Base-by-base conservation (phyloP, 345 rosid species). In the Eucalyptus cladocalyx region DNA sequence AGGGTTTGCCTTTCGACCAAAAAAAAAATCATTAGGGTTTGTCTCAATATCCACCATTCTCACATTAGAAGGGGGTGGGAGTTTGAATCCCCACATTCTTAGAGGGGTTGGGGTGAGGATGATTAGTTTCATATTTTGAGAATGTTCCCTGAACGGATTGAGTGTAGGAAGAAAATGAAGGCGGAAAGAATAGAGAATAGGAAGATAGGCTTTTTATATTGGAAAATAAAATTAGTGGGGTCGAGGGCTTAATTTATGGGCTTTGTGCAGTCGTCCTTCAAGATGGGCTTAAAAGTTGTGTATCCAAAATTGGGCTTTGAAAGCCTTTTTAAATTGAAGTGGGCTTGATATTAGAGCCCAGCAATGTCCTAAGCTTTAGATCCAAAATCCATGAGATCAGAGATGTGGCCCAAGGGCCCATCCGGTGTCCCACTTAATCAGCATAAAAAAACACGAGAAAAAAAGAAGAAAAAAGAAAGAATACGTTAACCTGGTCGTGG, bases 11-110 rank as follows among this genome's bases (percentile, higher is more conserved):
- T n/a, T n/a, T n/a, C n/a, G n/a, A n/a, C n/a, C n/a, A n/a, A n/a
- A n/a, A n/a, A n/a, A n/a, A n/a, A 0, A 53, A 53, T 21, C 24
- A 19, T 0, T 53, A 0, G 58, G 0, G 0, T 53, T 53, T 53
- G 58, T 9, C 58, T 53, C 2, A 53, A 19, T 53, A 53, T 0
- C 11, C 24, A 53, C 26, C 0, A 0, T 53, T 53, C 26, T 0
- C 11, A 53, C 0, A 53, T 53, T 53, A 53, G 24, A 53, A 53
- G 24, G 5, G 24, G 11, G 11, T 8, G 58, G 0, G 5, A 0
- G 24, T 8, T 53, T 53, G 24, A 53, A 19, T 53, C 10, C 10
- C 5, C 24, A 19, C 24, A 0, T 53, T 53, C 4, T 7, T 19
- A 53, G 24, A 53, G 11, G 26, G 11, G 0, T 53, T 53, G 56